Base-by-base conservation (phyloP, 139 green algal genomes). In the Auxenochlorella pyrenoidosa region DNA sequence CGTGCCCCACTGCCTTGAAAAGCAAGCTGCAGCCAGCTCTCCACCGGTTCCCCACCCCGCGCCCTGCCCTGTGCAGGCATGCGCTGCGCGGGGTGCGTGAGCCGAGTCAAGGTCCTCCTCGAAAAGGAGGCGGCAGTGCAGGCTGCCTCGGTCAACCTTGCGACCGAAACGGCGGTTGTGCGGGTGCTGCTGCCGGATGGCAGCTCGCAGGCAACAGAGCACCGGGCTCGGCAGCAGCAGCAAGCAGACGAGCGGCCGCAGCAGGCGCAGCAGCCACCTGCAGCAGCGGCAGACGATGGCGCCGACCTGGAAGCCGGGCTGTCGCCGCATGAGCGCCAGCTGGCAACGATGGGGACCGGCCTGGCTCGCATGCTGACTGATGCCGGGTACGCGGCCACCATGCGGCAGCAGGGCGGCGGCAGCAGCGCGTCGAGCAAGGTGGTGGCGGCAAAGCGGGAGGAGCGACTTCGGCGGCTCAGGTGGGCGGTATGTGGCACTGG, bases 101-200 rank as follows among this genome's bases (percentile, higher is more conserved):
- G 92, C 32, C 87, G 92, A 22, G 97, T 99, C 12, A 95, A 94
- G 81, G 82, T 90, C 32, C 84, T 97, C 40, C 90, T 98, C 43
- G 95, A 97, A 75, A 77, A 75, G 34, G 87, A 97, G 75, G 86
- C 89, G 1, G 26, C 58, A 8, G 85, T 91, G 51, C 70, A 72
- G 18, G 73, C 21, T 21, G 97, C 97, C 8, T 96, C 89, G 0
- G 97, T 99, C 41, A 98, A 98, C 88, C 92, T 98, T 18, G 93
- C 95, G 41, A 99, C 96, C 5, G 97, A 98, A 84, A 97, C 94
- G 22, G 97, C 97, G 3, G 88, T 98, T 22, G 96, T 98, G 86
- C 88, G 90, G 3, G 91, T 98, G 63, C 24, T 75, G n/a, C 68
- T 97, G 38, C 89, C 91, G 0, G 34, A 54, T 2, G n/a, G 43